phyloP scores from a whole-genome alignment of 176 grass and related monocot genomes.

The Oryza rufipogon region DNA sequence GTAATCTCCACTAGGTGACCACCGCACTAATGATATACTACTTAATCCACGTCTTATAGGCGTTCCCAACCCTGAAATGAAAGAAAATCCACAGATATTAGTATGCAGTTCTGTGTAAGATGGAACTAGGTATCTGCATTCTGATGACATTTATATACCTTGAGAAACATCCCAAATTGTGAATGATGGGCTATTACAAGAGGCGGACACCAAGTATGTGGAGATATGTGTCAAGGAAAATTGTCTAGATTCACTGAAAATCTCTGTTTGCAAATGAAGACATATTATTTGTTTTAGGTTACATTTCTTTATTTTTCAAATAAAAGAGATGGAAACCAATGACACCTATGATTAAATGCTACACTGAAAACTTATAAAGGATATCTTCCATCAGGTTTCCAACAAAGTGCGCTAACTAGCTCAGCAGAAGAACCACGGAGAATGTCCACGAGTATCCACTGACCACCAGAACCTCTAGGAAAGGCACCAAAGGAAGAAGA shows the following conservation, averaged over 20 bases:
- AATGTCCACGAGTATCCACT: conserved; percentile 83
- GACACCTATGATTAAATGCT: neutral
- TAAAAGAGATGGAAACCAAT: conserved; percentile 24
- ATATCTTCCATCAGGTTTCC: conserved; percentile 98
- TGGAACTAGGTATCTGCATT: neutral
- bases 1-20: conserved; percentile 96
- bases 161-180: conserved; percentile 98
- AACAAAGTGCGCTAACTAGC: conserved; percentile 70
- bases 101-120: neutral
- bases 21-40: conserved; percentile 73
- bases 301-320: conserved; percentile 25
- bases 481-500: conserved; percentile 64
- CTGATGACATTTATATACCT: conserved; percentile 50
- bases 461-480: conserved; percentile 68
- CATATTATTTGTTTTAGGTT: neutral
- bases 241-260: conserved; percentile 12
- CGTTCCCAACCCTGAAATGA: conserved; percentile 68
- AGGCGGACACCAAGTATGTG: conserved; percentile 92
- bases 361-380: conserved; percentile 56
- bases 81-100: conserved; percentile 33
- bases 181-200: conserved; percentile 80
- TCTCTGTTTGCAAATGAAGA: conserved; percentile 19
- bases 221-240: conserved; percentile 77
- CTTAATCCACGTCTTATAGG: conserved; percentile 90
- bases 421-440: conserved; percentile 63